Conservation (phyloP, 2,329 filamentous ascomycete genomes). For the Ophiostoma ulmi region DNA sequence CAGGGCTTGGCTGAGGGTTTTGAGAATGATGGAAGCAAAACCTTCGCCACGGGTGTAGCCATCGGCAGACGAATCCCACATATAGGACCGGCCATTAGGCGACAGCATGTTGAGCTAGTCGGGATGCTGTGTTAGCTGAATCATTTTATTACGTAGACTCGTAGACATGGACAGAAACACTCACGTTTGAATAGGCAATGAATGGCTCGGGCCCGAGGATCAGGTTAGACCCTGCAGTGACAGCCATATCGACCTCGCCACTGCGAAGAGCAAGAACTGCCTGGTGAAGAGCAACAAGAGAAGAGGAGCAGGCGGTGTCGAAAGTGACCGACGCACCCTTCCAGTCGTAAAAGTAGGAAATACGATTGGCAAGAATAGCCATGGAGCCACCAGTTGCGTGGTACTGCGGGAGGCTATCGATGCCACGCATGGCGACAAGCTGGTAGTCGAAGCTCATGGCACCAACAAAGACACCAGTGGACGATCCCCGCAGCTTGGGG, state of each 20-base stretch:
- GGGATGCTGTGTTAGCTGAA: background rate
- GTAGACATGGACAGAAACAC: background rate
- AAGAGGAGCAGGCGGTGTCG: background rate
- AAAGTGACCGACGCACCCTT: background rate
- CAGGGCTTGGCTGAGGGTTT: background rate
- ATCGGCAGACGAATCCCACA: background rate
- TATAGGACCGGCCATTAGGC: background rate
- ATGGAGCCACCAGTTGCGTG: background rate
- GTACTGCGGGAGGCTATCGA: background rate
- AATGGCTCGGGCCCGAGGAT: background rate
- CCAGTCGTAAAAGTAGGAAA: background rate
- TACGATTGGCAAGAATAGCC: background rate
- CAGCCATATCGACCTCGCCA: background rate
- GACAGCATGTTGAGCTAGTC: background rate
- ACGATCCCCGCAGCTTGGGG: background rate
- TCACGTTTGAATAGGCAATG: background rate
- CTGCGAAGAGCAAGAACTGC: background rate
- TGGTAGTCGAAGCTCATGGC: background rate
- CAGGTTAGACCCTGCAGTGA: background rate
- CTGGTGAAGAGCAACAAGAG: background rate
- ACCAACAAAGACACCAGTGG: background rate
- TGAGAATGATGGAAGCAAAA: background rate
- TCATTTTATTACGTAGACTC: background rate
- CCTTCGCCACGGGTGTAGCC: conserved; percentile 3
- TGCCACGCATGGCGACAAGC: background rate